Evolutionary conservation across 2,329 filamentous ascomycete species (phyloP).

Genomic region (Hymenoscyphus scutula): DNA sequence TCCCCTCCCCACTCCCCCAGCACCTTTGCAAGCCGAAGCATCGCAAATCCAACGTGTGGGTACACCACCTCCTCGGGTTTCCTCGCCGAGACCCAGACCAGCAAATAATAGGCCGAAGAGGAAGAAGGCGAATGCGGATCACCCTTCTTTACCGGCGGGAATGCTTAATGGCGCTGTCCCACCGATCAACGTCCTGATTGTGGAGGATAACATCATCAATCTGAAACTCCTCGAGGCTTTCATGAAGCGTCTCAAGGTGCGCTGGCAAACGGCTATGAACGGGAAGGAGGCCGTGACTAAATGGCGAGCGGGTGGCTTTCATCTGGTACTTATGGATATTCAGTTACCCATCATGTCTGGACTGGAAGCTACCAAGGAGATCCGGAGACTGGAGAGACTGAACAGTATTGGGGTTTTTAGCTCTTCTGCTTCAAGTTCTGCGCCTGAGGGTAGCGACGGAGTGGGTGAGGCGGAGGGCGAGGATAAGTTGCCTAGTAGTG

Average conservation of each 20-base stretch:
- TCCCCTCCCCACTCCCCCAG: slow-evolving; percentile 52
- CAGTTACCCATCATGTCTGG: slow-evolving; percentile 96
- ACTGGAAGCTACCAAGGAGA: slow-evolving; percentile 91
- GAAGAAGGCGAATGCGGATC: slow-evolving; percentile 50
- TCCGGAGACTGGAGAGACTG: slow-evolving; percentile 80
- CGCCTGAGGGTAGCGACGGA: slow-evolving; percentile 45
- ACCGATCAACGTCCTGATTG: slow-evolving; percentile 94
- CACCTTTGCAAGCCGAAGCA: slow-evolving; percentile 51
- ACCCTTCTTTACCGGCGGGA: slow-evolving; percentile 53
- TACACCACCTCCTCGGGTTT: slow-evolving; percentile 47
- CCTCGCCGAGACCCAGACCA: slow-evolving; percentile 45
- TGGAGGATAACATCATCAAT: slow-evolving; percentile 99
- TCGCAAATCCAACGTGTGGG: slow-evolving; percentile 38
- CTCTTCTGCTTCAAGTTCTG: slow-evolving; percentile 58
- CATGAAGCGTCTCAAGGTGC: slow-evolving; percentile 91
- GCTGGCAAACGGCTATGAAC: slow-evolving; percentile 97
- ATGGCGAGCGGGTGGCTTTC: slow-evolving; percentile 90
- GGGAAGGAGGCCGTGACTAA: slow-evolving; percentile 89
- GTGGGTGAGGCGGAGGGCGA: slow-evolving; percentile 47
- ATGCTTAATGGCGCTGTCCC: slow-evolving; percentile 81
- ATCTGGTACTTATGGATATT: slow-evolving; percentile 97
- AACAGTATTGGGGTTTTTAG: slow-evolving; percentile 93
- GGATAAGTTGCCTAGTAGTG: slow-evolving; percentile 65
- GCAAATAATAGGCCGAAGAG: slow-evolving; percentile 45
- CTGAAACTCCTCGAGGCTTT: slow-evolving; percentile 90